Evolutionary conservation across 164 flowering plant genomes (phyloP).

Genomic region (Macadamia tetraphylla): DNA sequence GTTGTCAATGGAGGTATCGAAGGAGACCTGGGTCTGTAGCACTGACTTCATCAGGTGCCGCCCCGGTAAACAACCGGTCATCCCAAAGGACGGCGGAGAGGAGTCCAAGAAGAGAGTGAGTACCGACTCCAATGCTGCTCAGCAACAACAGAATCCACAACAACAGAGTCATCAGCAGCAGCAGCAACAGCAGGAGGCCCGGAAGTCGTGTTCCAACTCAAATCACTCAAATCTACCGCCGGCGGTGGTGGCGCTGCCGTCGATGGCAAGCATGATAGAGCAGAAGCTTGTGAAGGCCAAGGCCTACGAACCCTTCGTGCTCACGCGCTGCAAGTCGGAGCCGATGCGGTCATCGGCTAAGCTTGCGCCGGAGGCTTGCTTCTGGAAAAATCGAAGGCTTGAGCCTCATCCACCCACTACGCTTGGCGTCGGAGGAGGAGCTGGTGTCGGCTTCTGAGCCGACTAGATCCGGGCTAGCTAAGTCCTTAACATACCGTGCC

Average conservation of each 20-base stretch:
- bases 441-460: conserved; percentile 63
- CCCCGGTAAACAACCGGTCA: conserved; percentile 27
- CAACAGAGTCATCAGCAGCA: not conserved
- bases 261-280: conserved; percentile 61
- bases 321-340: conserved; percentile 95
- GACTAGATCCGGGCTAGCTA: too few species aligned
- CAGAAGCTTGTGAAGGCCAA: conserved; percentile 54
- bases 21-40: conserved; percentile 93
- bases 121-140: conserved; percentile 22
- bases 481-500: too few species aligned
- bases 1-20: conserved; percentile 94
- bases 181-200: conserved; percentile 8
- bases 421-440: conserved; percentile 59
- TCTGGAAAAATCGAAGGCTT: conserved; percentile 72
- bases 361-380: conserved; percentile 64
- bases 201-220: not conserved
- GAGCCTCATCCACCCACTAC: conserved; percentile 53
- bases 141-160: conserved; percentile 1
- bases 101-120: conserved; percentile 32
- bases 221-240: too few species aligned
- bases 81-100: conserved; percentile 16
- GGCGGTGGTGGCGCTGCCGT: conserved; percentile 13
- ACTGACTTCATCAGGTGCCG: conserved; percentile 69
- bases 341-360: conserved; percentile 72
- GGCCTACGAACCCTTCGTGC: conserved; percentile 70